Evolutionary conservation across 2,329 filamentous ascomycete species (phyloP).

Genomic region (Trichophyton benhamiae): DNA sequence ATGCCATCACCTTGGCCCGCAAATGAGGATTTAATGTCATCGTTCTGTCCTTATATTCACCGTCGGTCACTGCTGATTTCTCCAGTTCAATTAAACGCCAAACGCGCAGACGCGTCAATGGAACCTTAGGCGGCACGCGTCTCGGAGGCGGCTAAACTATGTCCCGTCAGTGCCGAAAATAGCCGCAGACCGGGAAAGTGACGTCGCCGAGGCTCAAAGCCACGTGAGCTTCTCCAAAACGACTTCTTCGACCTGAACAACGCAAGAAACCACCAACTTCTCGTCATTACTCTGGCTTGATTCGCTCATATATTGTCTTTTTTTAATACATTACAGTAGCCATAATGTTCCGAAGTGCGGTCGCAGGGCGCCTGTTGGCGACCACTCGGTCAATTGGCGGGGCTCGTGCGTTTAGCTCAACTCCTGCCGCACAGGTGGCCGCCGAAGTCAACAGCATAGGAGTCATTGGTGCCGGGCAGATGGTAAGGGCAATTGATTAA

Average conservation of each 20-base stretch:
- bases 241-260: neutral
- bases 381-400: conserved; percentile 26
- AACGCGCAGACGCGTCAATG: neutral
- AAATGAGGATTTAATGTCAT: neutral
- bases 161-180: neutral
- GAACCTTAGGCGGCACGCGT: neutral
- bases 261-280: neutral
- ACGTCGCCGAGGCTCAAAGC: conserved; percentile 5
- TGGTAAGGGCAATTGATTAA: conserved; percentile 45
- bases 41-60: neutral
- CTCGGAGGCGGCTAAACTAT: neutral
- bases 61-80: neutral
- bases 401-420: conserved; percentile 56
- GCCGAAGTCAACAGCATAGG: conserved; percentile 76
- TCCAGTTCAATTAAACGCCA: neutral
- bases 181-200: neutral
- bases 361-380: conserved; percentile 21
- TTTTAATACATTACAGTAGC: neutral
- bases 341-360: conserved; percentile 26
- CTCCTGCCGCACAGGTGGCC: conserved; percentile 44
- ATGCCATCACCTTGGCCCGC: neutral
- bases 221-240: neutral
- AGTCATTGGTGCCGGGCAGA: conserved; percentile 89
- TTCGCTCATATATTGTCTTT: neutral
- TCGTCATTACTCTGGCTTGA: neutral